Evolutionary conservation across 805 yeast genomes (phyloP).

Genomic region (Barnettozyma wickerhamii): DNA sequence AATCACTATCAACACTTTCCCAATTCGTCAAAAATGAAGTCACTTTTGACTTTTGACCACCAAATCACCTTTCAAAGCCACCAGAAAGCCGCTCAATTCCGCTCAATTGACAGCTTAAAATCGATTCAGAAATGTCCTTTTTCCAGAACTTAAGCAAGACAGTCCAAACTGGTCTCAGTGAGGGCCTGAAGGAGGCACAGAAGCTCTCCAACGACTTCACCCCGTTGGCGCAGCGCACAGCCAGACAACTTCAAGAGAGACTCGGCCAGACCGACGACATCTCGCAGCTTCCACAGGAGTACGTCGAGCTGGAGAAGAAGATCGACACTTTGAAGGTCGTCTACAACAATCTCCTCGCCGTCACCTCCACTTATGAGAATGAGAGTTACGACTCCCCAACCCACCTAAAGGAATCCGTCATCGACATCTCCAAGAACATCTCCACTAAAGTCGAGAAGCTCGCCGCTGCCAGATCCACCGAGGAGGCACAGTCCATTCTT

Average conservation of each 20-base stretch:
- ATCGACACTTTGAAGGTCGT: constrained; percentile 70
- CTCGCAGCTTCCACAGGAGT: constrained; percentile 71
- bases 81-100: not conserved
- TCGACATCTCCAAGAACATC: constrained; percentile 64
- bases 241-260: constrained; percentile 55
- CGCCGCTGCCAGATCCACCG: constrained; percentile 67
- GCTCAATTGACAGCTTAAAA: not conserved
- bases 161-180: constrained; percentile 23
- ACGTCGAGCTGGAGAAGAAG: constrained; percentile 60
- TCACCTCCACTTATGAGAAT: constrained; percentile 55
- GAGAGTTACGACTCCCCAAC: constrained; percentile 85
- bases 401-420: constrained; percentile 66
- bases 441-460: constrained; percentile 60
- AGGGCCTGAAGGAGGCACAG: constrained; percentile 34
- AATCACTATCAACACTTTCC: no score
- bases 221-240: constrained; percentile 58
- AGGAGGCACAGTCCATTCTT: constrained; percentile 78
- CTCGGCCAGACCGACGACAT: constrained; percentile 63
- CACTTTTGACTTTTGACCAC: no score
- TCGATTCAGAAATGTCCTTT: constrained; percentile 21
- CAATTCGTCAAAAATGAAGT: no score
- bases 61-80: no score
- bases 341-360: constrained; percentile 52
- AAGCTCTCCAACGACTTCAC: constrained; percentile 39
- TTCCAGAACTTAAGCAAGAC: constrained; percentile 23